Evolutionary conservation across 2,329 filamentous ascomycete species (phyloP), one percentile per base, ranked within the genome.

Genomic region (Nothophoma quercina): DNA sequence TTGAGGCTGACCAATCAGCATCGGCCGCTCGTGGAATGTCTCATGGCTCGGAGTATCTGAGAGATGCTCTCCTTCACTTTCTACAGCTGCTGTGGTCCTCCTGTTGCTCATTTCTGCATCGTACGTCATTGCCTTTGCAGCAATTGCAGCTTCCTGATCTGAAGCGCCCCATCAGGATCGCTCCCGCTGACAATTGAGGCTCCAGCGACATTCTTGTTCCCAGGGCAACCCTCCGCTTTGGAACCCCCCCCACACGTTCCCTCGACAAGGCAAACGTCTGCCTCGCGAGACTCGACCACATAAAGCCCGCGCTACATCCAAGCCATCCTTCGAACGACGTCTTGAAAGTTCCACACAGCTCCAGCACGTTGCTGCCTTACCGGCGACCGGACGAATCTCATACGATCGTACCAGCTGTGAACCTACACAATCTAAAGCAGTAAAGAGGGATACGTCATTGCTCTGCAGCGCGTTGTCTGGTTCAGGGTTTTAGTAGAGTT

Each of bases 161-260:
- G 19, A 13, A 30, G 38, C 9, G 12, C 19, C 13, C 26, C 9
- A 30, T 21, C 15, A 16, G 26, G 32, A 34, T 21, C 25, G 33
- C 39, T 23, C 34, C 26, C 43, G 58, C 59, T 62, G 51, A 60
- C 59, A 48, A 60, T 58, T 58, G 40, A 42, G 33, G 36, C 28
- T 47, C 23, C 39, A 49, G 52, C 54, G 18, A 33, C 42, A 25
- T 19, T 40, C 33, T 38, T 55, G 64, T 65, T 61, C 53, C 58
- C 51, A 41, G 53, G 55, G 59, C 62, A 66, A 65, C 65, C 58
- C 62, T 65, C 56, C 43, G 41, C 55, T 41, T 44, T 33, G 32
- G 46, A 42, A 9, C 39, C 19, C 40, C 26, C 55, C 50, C 39
- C 41, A 50, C 50, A 39, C 58, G 42, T 53, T 36, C 34, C 35